Evolutionary conservation across 140 eudicot genomes (phyloP).

Genomic region (Erigeron philadelphicus): DNA sequence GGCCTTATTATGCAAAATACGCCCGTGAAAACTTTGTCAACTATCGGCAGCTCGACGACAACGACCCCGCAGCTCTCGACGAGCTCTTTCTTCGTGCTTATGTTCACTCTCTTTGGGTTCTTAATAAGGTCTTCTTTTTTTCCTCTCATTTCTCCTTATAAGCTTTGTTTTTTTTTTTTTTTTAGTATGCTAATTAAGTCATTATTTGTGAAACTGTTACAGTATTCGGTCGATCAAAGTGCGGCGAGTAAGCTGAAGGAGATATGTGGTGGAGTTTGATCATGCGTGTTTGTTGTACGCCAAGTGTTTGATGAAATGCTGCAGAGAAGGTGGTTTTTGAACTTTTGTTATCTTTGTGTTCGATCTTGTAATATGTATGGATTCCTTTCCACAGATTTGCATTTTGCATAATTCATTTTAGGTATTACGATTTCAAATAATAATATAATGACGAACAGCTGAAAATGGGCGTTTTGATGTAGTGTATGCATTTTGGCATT

Average conservation of each 20-base stretch:
- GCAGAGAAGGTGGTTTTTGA: slow-evolving; percentile 23
- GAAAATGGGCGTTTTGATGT: neutral
- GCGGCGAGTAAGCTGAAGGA: slow-evolving; percentile 68
- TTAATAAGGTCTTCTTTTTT: slow-evolving; percentile 55
- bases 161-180: neutral
- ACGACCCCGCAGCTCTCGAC: slow-evolving; percentile 45
- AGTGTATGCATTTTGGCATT: too few relatives aligned
- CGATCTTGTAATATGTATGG: neutral
- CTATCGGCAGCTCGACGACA: slow-evolving; percentile 56
- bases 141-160: too few relatives aligned
- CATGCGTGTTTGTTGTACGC: slow-evolving; percentile 22
- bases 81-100: slow-evolving; percentile 76
- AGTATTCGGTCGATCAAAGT: slow-evolving; percentile 78
- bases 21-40: slow-evolving; percentile 94
- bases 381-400: neutral
- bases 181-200: neutral
- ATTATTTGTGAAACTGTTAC: neutral
- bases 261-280: slow-evolving; percentile 42
- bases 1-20: slow-evolving; percentile 83
- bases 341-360: neutral
- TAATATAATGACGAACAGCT: neutral
- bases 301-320: slow-evolving; percentile 45
- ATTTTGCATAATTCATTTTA: neutral
- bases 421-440: slow-evolving; percentile 17
- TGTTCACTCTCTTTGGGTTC: slow-evolving; percentile 83